phyloP scores from a whole-genome alignment of 192 early-diverging fungal genomes.

The Chytriomyces sp. region DNA sequence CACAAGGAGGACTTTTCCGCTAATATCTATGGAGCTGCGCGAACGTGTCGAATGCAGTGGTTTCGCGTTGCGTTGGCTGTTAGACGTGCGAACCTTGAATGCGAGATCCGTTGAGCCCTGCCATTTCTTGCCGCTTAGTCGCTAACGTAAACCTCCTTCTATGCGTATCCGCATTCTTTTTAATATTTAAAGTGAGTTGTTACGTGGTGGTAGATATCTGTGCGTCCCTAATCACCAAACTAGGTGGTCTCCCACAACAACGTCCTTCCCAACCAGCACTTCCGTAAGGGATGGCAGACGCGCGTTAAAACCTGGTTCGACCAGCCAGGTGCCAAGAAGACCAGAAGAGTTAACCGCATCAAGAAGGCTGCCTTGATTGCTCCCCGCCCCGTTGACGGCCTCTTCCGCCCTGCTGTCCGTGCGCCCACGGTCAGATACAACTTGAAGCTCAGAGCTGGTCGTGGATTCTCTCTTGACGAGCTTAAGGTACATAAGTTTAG shows the following conservation, averaged over 20 bases:
- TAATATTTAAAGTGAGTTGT: not conserved
- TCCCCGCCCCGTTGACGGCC: conserved; percentile 94
- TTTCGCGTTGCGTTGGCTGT: not conserved
- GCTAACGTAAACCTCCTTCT: not conserved
- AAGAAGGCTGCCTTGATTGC: conserved; percentile 96
- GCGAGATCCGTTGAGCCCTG: not conserved
- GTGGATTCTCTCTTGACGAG: conserved; percentile 98
- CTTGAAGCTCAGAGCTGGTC: conserved; percentile 92
- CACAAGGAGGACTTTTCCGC: too few relatives aligned
- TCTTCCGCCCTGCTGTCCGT: conserved; percentile 93
- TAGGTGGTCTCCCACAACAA: conserved; percentile 87
- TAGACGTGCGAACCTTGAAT: not conserved
- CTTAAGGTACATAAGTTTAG: conserved; percentile 73
- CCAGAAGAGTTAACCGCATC: conserved; percentile 81
- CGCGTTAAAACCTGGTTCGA: conserved; percentile 99
- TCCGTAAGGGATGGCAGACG: conserved; percentile 97
- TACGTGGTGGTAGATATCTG: not conserved
- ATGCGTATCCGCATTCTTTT: not conserved
- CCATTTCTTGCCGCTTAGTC: not conserved
- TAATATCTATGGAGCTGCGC: too few relatives aligned
- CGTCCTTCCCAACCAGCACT: conserved; percentile 90
- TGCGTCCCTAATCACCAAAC: not conserved
- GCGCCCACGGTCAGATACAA: conserved; percentile 98
- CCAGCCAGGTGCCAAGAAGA: conserved; percentile 94
- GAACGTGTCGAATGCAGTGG: not conserved